These are phyloP conservation scores for Lentinula novae-zelandiae DNA, from an alignment of 1,284 basidiomycete species.

Conservation along the genomic window DNA sequence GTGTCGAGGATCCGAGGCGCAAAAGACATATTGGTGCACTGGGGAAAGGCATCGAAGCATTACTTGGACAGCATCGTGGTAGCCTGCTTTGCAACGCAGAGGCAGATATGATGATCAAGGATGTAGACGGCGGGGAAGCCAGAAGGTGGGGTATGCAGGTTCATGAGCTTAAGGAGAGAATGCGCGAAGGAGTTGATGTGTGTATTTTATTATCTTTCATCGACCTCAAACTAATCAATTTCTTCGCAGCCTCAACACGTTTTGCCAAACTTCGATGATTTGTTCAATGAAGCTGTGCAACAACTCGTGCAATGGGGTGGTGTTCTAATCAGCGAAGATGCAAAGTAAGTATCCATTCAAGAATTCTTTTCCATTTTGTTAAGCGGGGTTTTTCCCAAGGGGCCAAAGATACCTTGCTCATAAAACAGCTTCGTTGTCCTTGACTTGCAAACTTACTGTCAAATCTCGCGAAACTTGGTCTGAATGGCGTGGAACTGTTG, in stretches of 20 bases:
- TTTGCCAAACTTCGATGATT: slow-evolving; percentile 56
- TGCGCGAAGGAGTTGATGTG: slow-evolving; percentile 35
- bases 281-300: slow-evolving; percentile 78
- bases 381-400: slow-evolving; percentile 33
- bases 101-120: slow-evolving; percentile 28
- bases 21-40: slow-evolving; percentile 75
- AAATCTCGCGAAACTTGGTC: slow-evolving; percentile 65
- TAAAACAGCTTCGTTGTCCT: slow-evolving; percentile 66
- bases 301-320: slow-evolving; percentile 81
- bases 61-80: slow-evolving; percentile 70
- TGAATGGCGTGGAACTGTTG: slow-evolving; percentile 65
- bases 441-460: slow-evolving; percentile 69
- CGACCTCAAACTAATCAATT: slow-evolving; percentile 9
- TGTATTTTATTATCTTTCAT: background rate
- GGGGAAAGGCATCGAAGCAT: slow-evolving; percentile 69
- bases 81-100: slow-evolving; percentile 64
- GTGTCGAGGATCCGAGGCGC: slow-evolving; percentile 80
- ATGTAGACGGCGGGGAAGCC: slow-evolving; percentile 62
- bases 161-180: slow-evolving; percentile 45
- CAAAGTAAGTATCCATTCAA: slow-evolving; percentile 49
- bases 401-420: slow-evolving; percentile 77
- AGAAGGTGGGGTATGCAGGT: slow-evolving; percentile 72
- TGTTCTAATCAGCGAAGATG: slow-evolving; percentile 69
- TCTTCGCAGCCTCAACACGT: slow-evolving; percentile 1
- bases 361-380: slow-evolving; percentile 13